Evolutionary conservation across 2,329 filamentous ascomycete species (phyloP).

Genomic region (Clonostachys rhizophaga): DNA sequence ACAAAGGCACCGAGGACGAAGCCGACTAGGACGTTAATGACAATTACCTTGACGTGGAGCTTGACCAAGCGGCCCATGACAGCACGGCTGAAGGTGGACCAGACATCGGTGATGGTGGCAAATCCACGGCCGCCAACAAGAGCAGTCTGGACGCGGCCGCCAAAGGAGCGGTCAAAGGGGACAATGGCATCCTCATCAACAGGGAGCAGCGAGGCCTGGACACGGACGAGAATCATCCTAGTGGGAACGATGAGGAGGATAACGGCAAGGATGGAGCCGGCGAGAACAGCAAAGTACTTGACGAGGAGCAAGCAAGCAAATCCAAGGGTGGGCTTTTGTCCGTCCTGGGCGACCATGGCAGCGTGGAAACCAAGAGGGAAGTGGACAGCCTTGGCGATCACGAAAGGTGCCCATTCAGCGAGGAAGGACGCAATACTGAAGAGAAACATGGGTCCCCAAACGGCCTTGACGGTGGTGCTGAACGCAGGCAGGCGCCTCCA

Average conservation of each 20-base stretch:
- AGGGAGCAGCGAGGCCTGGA: slow-evolving; percentile 82
- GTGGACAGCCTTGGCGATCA: slow-evolving; percentile 31
- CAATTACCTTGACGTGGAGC: slow-evolving; percentile 67
- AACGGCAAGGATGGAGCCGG: slow-evolving; percentile 43
- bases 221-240: slow-evolving; percentile 70
- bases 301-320: slow-evolving; percentile 14
- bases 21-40: slow-evolving; percentile 35
- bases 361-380: slow-evolving; percentile 25
- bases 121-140: slow-evolving; percentile 69
- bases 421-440: slow-evolving; percentile 55
- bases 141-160: slow-evolving; percentile 69
- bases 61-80: slow-evolving; percentile 71
- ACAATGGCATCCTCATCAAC: slow-evolving; percentile 80
- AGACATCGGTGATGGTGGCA: slow-evolving; percentile 69
- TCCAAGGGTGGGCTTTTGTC: slow-evolving; percentile 1
- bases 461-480: slow-evolving; percentile 59
- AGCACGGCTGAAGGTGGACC: slow-evolving; percentile 70
- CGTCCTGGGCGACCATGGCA: slow-evolving; percentile 25
- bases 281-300: slow-evolving; percentile 40
- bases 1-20: slow-evolving; percentile 35
- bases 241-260: slow-evolving; percentile 70
- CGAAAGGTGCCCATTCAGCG: slow-evolving; percentile 38
- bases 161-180: slow-evolving; percentile 84
- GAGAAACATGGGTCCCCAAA: slow-evolving; percentile 62
- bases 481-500: slow-evolving; percentile 66